Conservation (phyloP, 345 rosid genomes). For the Melaleuca alternifolia region DNA sequence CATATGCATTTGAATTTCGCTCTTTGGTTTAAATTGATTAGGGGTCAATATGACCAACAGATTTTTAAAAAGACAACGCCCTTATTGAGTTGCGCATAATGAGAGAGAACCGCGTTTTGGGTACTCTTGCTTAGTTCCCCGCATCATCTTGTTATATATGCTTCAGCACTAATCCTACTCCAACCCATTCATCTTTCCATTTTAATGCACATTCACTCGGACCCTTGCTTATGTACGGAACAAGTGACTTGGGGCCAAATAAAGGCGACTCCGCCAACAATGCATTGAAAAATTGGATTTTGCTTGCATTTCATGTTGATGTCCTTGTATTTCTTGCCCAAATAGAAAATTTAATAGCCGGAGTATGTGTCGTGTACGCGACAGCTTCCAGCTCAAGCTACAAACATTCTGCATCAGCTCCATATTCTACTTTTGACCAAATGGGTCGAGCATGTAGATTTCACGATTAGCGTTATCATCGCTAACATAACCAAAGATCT, state of each 20-base stretch:
- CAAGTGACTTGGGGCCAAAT: not conserved
- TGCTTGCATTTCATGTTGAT: not conserved
- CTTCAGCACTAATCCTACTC: not conserved
- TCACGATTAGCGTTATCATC: not conserved
- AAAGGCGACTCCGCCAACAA: not conserved
- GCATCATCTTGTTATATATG: not conserved
- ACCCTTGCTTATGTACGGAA: not conserved
- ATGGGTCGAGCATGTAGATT: not conserved
- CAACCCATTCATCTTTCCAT: not conserved
- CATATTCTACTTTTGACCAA: not conserved
- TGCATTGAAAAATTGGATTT: not conserved
- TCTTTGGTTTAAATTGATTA: not conserved
- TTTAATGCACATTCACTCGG: not conserved
- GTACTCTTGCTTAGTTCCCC: not conserved
- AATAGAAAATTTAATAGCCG: not conserved
- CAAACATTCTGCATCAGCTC: not conserved
- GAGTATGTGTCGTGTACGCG: not conserved
- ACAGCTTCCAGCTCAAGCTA: not conserved
- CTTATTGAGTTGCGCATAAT: not conserved
- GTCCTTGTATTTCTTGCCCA: not conserved
- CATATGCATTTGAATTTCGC: not conserved
- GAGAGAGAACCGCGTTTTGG: not conserved
- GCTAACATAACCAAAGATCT: not conserved
- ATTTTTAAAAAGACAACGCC: not conserved
- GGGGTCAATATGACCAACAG: not conserved